A percentile compares a stretch with the other conserved stretches of the same genome.
phyloP scores from a whole-genome alignment of 306 rosid genomes.

The Ziziphus jujuba region DNA sequence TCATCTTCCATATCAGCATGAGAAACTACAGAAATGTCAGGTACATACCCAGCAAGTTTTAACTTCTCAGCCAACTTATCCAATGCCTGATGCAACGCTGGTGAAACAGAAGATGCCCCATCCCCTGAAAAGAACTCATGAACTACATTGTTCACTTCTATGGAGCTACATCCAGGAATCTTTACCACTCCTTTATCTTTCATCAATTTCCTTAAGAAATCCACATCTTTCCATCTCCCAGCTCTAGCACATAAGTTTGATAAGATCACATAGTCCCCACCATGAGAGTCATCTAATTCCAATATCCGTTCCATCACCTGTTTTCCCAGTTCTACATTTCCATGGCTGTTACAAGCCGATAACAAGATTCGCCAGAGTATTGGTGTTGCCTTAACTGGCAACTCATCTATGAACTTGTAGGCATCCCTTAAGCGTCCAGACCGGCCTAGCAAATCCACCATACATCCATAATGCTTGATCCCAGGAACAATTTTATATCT shows the following conservation, averaged over 20 bases:
- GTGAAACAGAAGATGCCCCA: constrained; percentile 51
- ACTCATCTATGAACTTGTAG: constrained; percentile 57
- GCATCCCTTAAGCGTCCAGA: constrained; percentile 71
- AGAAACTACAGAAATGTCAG: constrained; percentile 68
- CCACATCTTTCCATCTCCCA: constrained; percentile 86
- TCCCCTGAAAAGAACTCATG: constrained; percentile 85
- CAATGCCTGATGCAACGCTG: constrained; percentile 52
- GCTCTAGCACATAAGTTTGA: constrained; percentile 72
- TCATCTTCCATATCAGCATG: constrained; percentile 66
- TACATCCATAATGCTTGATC: constrained; percentile 83
- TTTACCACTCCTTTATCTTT: constrained; percentile 60
- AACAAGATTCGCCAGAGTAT: constrained; percentile 81
- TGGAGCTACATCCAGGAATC: constrained; percentile 83
- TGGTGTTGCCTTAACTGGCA: constrained; percentile 65
- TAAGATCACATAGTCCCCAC: constrained; percentile 83
- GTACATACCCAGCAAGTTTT: constrained; percentile 70
- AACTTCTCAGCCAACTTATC: constrained; percentile 67
- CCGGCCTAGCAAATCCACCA: constrained; percentile 86
- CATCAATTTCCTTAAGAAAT: constrained; percentile 66
- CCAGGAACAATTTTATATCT: constrained; percentile 58
- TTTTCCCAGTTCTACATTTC: constrained; percentile 71
- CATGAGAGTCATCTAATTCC: constrained; percentile 73
- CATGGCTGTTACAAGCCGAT: constrained; percentile 66
- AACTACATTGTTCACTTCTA: constrained; percentile 80
- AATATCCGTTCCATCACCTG: constrained; percentile 52